Percentiles rank a stretch among this genome's conserved stretches.
These are phyloP conservation scores for Fonsecaea monophora DNA, from an alignment of 2,329 filamentous ascomycete species.

Conservation along the genomic window DNA sequence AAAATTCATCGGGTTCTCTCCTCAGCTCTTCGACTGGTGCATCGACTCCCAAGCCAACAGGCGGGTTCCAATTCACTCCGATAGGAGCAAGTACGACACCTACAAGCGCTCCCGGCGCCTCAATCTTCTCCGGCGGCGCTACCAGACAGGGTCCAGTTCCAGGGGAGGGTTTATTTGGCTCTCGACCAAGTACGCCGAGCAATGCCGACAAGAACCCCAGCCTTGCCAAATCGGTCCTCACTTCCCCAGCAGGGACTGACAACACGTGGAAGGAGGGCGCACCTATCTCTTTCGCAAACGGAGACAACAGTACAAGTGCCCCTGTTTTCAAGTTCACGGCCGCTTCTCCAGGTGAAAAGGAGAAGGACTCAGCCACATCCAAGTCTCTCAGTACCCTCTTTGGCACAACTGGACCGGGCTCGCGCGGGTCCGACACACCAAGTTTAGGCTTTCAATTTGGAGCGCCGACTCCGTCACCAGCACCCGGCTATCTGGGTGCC, in stretches of 20 bases:
- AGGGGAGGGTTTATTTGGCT: constrained; percentile 43
- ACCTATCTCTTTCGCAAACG: constrained; percentile 56
- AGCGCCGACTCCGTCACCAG: constrained; percentile 34
- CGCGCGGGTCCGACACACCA: constrained; percentile 34
- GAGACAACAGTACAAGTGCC: constrained; percentile 40
- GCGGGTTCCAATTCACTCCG: constrained; percentile 38
- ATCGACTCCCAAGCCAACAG: constrained; percentile 33
- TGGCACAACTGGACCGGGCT: constrained; percentile 37
- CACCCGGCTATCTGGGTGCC: constrained; percentile 41
- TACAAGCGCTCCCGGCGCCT: constrained; percentile 28
- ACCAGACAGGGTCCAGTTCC: constrained; percentile 37
- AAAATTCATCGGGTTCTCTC: constrained; percentile 35
- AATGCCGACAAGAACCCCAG: constrained; percentile 31
- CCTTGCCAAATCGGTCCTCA: constrained; percentile 32
- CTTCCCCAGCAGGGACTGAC: constrained; percentile 44
- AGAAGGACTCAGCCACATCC: constrained; percentile 33
- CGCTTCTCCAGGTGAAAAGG: constrained; percentile 39
- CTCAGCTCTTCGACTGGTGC: constrained; percentile 31
- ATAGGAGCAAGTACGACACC: constrained; percentile 27
- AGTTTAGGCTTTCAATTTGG: constrained; percentile 51
- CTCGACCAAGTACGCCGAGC: constrained; percentile 39
- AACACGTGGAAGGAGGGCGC: constrained; percentile 57
- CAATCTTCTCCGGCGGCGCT: constrained; percentile 36
- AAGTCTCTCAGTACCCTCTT: constrained; percentile 46
- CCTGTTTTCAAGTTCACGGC: constrained; percentile 42